phyloP scores from a whole-genome alignment of 2,329 filamentous ascomycete species.

The Colletotrichum lentis region DNA sequence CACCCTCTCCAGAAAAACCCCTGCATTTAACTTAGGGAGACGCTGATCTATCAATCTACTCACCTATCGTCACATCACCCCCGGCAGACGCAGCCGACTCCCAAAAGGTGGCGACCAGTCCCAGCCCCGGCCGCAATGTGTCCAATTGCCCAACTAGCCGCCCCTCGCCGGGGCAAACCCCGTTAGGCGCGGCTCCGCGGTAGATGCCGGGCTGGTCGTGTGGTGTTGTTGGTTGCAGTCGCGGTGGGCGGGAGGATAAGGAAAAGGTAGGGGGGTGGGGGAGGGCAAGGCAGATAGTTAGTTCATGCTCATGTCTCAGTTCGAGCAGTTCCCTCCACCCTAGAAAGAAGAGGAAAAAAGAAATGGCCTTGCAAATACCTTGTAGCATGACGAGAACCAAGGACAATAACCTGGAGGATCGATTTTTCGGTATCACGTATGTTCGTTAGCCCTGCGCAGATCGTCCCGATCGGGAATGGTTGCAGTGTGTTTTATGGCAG shows the following conservation, averaged over 20 bases:
- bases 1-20: too few species aligned
- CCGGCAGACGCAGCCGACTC: background rate
- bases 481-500: background rate
- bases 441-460: slow-evolving; percentile 16
- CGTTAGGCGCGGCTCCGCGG: slow-evolving; percentile 11
- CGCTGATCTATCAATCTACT: background rate
- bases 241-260: background rate
- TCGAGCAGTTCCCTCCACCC: background rate
- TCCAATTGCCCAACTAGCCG: background rate
- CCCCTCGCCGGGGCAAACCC: background rate
- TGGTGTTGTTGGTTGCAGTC: too few species aligned
- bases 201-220: background rate
- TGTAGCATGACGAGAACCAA: background rate
- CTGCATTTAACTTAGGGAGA: background rate
- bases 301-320: slow-evolving; percentile 15
- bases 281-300: background rate
- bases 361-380: background rate
- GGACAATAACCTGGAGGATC: background rate
- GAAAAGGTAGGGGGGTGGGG: background rate
- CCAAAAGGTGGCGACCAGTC: background rate
- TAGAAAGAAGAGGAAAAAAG: background rate
- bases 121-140: background rate
- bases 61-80: slow-evolving; percentile 9
- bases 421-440: slow-evolving; percentile 21
- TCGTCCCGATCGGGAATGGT: slow-evolving; percentile 18